A percentile compares a stretch with the other conserved stretches of the same genome.
Conservation (phyloP, 495 filamentous ascomycete species). For the Opeltia flavorubescens region DNA sequence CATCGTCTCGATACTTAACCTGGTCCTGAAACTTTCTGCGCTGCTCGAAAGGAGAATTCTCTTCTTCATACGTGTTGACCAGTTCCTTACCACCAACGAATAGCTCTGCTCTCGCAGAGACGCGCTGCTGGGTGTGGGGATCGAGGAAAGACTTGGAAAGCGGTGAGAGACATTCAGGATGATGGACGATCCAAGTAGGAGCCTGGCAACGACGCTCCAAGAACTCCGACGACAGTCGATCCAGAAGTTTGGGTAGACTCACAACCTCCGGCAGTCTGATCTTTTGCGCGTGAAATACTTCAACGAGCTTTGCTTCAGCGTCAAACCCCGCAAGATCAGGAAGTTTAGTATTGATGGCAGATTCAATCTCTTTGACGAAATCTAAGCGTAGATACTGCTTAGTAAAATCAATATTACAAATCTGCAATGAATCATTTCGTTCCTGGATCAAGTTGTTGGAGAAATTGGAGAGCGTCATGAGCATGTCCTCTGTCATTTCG, state of each 20-base stretch:
- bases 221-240: slow-evolving; percentile 61
- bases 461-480: slow-evolving; percentile 41
- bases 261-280: slow-evolving; percentile 36
- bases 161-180: slow-evolving; percentile 82
- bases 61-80: slow-evolving; percentile 95
- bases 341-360: slow-evolving; percentile 43
- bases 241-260: slow-evolving; percentile 69
- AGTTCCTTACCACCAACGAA: slow-evolving; percentile 70
- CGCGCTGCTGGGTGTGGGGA: slow-evolving; percentile 45
- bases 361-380: slow-evolving; percentile 71
- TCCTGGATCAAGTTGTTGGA: slow-evolving; percentile 34
- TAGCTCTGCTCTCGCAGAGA: slow-evolving; percentile 74
- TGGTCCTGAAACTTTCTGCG: slow-evolving; percentile 66
- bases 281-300: slow-evolving; percentile 41
- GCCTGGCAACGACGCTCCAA: slow-evolving; percentile 55
- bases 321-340: slow-evolving; percentile 47
- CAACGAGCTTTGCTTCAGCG: slow-evolving; percentile 40
- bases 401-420: slow-evolving; percentile 42
- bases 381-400: slow-evolving; percentile 52
- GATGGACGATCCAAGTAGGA: slow-evolving; percentile 85
- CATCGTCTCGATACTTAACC: slow-evolving; percentile 17
- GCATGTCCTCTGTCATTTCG: slow-evolving; percentile 51
- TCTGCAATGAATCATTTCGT: slow-evolving; percentile 32
- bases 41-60: slow-evolving; percentile 85
- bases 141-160: slow-evolving; percentile 71